These are phyloP conservation scores for Entomortierella chlamydospora DNA, from an alignment of 192 early-diverging fungal species.

Conservation along the genomic window DNA sequence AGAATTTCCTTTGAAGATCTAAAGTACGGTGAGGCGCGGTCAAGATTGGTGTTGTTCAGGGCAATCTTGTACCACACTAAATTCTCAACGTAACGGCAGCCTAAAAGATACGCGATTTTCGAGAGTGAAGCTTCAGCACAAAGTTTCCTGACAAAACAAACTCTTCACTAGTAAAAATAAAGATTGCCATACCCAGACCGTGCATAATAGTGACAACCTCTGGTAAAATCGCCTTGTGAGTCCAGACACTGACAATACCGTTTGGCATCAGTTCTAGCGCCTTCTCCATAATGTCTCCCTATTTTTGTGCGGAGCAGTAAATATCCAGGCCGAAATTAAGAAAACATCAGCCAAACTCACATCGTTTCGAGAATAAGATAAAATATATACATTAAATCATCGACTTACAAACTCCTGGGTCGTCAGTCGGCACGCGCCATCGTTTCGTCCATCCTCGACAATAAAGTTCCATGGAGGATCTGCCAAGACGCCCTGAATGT, in stretches of 20 bases:
- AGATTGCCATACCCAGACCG: conserved; percentile 49
- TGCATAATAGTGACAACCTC: conserved; percentile 68
- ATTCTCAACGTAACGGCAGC: conserved; percentile 70
- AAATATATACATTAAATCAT: too few species aligned
- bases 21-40: conserved; percentile 63
- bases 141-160: too few species aligned
- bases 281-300: conserved; percentile 57
- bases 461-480: conserved; percentile 72
- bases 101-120: too few species aligned
- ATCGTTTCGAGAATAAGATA: not conserved
- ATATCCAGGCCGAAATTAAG: not conserved
- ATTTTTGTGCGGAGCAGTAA: not conserved
- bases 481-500: conserved; percentile 65
- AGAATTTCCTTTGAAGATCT: conserved; percentile 67
- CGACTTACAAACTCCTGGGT: conserved; percentile 44
- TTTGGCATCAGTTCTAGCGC: conserved; percentile 58
- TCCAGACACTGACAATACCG: conserved; percentile 68
- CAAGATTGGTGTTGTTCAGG: conserved; percentile 55
- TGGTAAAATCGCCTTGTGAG: conserved; percentile 64
- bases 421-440: conserved; percentile 56
- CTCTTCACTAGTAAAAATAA: too few species aligned
- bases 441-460: conserved; percentile 59
- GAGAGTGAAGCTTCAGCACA: too few species aligned
- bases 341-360: not conserved
- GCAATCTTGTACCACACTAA: conserved; percentile 70